Base-by-base conservation (phyloP, 2,329 filamentous ascomycete species). In the Calonectria multiphialidica region DNA sequence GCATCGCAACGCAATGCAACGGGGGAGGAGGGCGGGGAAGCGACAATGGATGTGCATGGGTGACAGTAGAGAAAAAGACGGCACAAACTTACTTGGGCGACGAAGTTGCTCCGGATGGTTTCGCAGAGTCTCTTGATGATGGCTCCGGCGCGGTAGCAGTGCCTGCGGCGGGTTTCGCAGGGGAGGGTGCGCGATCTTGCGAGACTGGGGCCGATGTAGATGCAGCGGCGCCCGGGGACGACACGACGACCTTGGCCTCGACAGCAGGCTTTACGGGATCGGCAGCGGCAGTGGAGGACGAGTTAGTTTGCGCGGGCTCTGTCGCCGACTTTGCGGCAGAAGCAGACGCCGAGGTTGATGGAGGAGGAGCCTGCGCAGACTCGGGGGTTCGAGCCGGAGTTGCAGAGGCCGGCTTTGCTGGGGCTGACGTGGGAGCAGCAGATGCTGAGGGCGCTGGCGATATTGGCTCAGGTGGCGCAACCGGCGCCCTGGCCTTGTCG, bases 391-490 rank as follows among this genome's bases (percentile, higher is more conserved):
- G 66, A 66, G 70, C 76, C 55, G 68, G 72, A 66, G 70, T 70
- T 66, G 77, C 75, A 68, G 77, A 77, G 66, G 73, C 72, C 57
- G 70, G 69, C 70, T 70, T 73, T 12, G 73, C 69, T 67, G 74
- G 68, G 66, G 73, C 68, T 65, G 73, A 69, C 68, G 76, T 73
- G 53, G 74, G 71, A 72, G 65, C 70, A 69, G 73, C 70, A 40
- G 76, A 67, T 50, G 75, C 73, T 72, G 78, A 78, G 49, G 76
- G 75, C 42, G 76, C 77, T 68, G 77, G 77, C 64, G 77, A 79
- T 74, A 78, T 78, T 74, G 77, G 77, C 70, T 77, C 76, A 73
- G 75, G 70, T 74, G 78, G 76, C 73, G 76, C 77, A 78, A 74
- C 74, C 42, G 74, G 62, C 68, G 72, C 76, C 73, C 74, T 79